Evolutionary conservation across 1,284 basidiomycete species (phyloP).

Genomic region (Sphagnurus paluster): DNA sequence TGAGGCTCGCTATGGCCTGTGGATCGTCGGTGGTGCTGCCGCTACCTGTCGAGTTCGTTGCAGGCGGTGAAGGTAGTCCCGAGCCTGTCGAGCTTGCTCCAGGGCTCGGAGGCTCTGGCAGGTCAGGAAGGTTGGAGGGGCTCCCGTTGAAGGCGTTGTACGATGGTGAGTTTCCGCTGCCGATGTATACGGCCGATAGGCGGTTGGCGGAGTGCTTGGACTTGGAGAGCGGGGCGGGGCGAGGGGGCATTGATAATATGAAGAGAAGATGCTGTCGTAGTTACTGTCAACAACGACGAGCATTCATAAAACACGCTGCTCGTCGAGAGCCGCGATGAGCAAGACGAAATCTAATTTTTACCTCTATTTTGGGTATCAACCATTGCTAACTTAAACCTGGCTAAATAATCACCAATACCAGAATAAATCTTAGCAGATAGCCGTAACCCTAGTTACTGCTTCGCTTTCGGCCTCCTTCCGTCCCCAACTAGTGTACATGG

Average conservation of each 20-base stretch:
- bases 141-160: slow-evolving; percentile 20
- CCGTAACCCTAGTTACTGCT: too few relatives aligned
- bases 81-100: slow-evolving; percentile 49
- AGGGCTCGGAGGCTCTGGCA: slow-evolving; percentile 71
- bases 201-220: slow-evolving; percentile 29
- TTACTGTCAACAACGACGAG: slow-evolving; percentile 11
- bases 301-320: slow-evolving; percentile 18
- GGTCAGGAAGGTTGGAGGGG: slow-evolving; percentile 47
- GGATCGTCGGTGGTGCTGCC: slow-evolving; percentile 66
- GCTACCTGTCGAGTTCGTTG: slow-evolving; percentile 78
- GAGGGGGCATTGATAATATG: slow-evolving; percentile 29
- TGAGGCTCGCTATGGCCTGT: slow-evolving; percentile 46
- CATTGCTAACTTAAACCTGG: background rate
- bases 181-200: slow-evolving; percentile 41
- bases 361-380: background rate
- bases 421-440: background rate
- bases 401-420: background rate
- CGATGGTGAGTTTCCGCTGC: slow-evolving; percentile 31
- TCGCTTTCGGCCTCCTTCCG: too few relatives aligned
- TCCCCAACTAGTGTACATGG: too few relatives aligned
- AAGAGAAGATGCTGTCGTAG: slow-evolving; percentile 3
- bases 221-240: slow-evolving; percentile 22
- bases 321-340: slow-evolving; percentile 21
- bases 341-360: slow-evolving; percentile 4
- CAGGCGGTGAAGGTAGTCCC: slow-evolving; percentile 75